Percentiles rank a stretch among this genome's conserved stretches.
phyloP scores from a whole-genome alignment of 495 filamentous ascomycete genomes.

The Tuber aestivum region DNA sequence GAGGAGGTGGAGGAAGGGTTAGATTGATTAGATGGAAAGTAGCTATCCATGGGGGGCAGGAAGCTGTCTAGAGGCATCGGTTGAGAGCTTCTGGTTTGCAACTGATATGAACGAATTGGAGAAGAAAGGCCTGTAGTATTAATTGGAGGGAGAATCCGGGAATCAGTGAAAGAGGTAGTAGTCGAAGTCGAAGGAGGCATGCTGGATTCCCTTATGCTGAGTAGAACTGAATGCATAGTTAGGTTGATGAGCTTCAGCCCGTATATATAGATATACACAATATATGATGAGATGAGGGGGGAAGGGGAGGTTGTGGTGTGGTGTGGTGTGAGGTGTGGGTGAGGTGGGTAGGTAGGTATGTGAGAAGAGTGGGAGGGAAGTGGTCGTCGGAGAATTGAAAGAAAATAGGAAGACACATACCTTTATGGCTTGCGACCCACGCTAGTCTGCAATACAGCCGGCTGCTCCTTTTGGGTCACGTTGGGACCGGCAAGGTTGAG shows the following conservation, averaged over 20 bases:
- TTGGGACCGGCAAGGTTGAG: neutral
- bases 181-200: constrained; percentile 34
- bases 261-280: constrained; percentile 10
- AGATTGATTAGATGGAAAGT: constrained; percentile 35
- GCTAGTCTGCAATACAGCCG: neutral
- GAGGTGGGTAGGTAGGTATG: constrained; percentile 29
- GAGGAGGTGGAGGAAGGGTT: constrained; percentile 31
- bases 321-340: constrained; percentile 11
- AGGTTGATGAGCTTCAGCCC: constrained; percentile 35
- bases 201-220: constrained; percentile 30
- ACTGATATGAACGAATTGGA: constrained; percentile 1
- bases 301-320: constrained; percentile 13
- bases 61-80: neutral
- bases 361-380: constrained; percentile 17
- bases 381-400: constrained; percentile 37
- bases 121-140: constrained; percentile 33
- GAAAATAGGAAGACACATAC: constrained; percentile 31
- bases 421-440: constrained; percentile 11
- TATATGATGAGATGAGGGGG: constrained; percentile 35
- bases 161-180: constrained; percentile 30
- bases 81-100: neutral
- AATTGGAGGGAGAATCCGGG: constrained; percentile 37
- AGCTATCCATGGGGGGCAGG: constrained; percentile 29
- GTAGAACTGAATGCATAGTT: constrained; percentile 37
- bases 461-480: constrained; percentile 2